phyloP scores from a whole-genome alignment of 2,329 filamentous ascomycete species.

The Metarhizium album region DNA sequence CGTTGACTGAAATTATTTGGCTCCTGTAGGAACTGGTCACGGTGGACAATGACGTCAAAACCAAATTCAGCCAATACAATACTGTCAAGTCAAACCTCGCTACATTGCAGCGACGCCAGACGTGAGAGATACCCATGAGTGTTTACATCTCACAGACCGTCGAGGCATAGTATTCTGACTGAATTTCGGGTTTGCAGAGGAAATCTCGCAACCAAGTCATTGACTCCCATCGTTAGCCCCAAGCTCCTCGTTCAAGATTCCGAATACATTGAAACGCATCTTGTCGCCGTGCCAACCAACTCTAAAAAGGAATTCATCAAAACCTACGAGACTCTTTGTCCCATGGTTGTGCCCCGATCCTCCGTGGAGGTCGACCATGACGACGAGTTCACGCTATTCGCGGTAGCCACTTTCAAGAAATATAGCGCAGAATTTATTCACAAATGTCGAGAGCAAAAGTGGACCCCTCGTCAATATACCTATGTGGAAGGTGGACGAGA shows the following conservation, averaged over 20 bases:
- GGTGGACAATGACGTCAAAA: conserved; percentile 92
- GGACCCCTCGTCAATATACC: conserved; percentile 91
- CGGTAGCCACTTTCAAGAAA: conserved; percentile 91
- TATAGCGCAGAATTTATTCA: conserved; percentile 76
- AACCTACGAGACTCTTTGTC: conserved; percentile 76
- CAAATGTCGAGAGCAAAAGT: conserved; percentile 85
- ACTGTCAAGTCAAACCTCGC: conserved; percentile 76
- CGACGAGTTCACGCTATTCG: conserved; percentile 80
- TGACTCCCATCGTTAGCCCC: conserved; percentile 80
- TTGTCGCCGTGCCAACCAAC: conserved; percentile 75
- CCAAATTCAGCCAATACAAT: conserved; percentile 92
- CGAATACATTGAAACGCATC: conserved; percentile 92
- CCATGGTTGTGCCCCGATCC: conserved; percentile 91
- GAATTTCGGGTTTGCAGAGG: conserved; percentile 41
- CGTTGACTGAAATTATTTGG: background rate
- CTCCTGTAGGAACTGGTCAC: conserved; percentile 64
- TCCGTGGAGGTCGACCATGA: conserved; percentile 71
- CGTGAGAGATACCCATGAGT: conserved; percentile 40
- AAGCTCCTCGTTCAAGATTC: conserved; percentile 74
- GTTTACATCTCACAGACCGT: background rate
- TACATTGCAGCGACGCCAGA: conserved; percentile 75
- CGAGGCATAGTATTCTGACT: background rate
- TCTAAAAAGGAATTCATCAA: conserved; percentile 80
- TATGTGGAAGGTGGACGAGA: conserved; percentile 84
- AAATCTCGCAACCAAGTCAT: conserved; percentile 87